Evolutionary conservation across 2,329 filamentous ascomycete species (phyloP), one percentile per base, ranked within the genome.

Genomic region (Pseudogymnoascus pannorum): DNA sequence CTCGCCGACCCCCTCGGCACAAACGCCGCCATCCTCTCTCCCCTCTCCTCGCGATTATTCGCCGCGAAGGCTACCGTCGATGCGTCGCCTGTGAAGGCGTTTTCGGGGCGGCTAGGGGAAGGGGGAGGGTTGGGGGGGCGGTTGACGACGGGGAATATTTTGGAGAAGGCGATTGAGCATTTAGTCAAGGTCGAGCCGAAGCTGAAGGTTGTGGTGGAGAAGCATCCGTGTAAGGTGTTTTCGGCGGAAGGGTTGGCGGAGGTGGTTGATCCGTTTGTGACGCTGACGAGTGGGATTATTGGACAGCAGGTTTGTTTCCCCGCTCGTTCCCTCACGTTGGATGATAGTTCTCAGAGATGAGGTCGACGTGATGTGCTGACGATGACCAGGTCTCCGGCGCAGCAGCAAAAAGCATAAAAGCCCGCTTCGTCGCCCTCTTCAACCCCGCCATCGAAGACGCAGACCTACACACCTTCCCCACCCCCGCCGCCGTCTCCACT

Each of bases 321-420:
- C n/a, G n/a, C n/a, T n/a, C n/a, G n/a, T n/a, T n/a, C n/a, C n/a
- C n/a, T n/a, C n/a, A n/a, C n/a, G n/a, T n/a, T n/a, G n/a, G n/a
- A n/a, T n/a, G n/a, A n/a, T n/a, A n/a, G n/a, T n/a, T n/a, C n/a
- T n/a, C n/a, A n/a, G 29, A 9, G 7, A 8, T 2, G n/a, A 20
- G 36, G 7, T 20, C 24, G 51, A 35, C 18, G 36, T 57, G 38
- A 33, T 9, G 2, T 57, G 33, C 60, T 48, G 75, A 72, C 26
- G 20, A 36, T 18, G 26, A 5, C 36, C 36, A 71, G 70, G 93
- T 99, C 18, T 96, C 92, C 0, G 92, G 93, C 16, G 91, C 92
- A 5, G 94, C 94, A 0, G 94, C 94, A 11, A 88, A 85, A 67
- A 89, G 89, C 5, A 97, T 99, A 76, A 92, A 93, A 73, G 83